Evolutionary conservation across 2,329 filamentous ascomycete genomes (phyloP), one percentile per base, ranked within the genome.

Genomic region (Dothideomycetes sp.): DNA sequence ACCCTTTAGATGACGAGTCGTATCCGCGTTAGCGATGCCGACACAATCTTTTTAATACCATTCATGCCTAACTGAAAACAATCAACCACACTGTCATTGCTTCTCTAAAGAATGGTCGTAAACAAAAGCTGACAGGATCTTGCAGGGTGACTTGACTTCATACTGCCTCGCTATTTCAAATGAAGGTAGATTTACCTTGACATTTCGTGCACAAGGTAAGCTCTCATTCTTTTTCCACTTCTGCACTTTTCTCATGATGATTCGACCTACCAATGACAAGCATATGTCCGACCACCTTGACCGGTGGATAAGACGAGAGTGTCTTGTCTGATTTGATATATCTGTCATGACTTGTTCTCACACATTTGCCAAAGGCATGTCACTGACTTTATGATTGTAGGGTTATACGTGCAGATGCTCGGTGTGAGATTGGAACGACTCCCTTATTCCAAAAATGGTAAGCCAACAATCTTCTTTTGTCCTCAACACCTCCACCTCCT

Each of bases 211-310:
- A n/a, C n/a, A n/a, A n/a, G 19, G 16, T 32, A n/a, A 5, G 19
- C 17, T 24, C 8, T 10, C 24, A 4, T 31, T n/a, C n/a, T n/a
- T n/a, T 33, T 34, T 19, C 18, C 16, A 32, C 34, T 34, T 42
- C 19, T 27, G 27, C 15, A n/a, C n/a, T n/a, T 31, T 37, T 19
- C 16, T 32, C 50, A 55, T 58, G 57, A 55, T 58, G 54, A 49
- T 52, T 48, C 51, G 39, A 38, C 52, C 48, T 47, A 50, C 51
- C 47, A 57, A 56, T 49, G 57, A 60, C 56, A 60, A 60, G 57
- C 57, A 60, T 60, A 60, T 60, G 57, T 60, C 57, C 55, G 54
- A 60, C 55, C 51, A 49, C 52, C 52, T 51, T 56, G 50, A 55
- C 50, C 52, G 54, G 56, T 50, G 49, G 52, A 48, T 44, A 45